A percentile compares a stretch with the other conserved stretches of the same genome.
Evolutionary conservation across 2,329 filamentous ascomycete species (phyloP).

Genomic region (Rhynchosporium secalis): DNA sequence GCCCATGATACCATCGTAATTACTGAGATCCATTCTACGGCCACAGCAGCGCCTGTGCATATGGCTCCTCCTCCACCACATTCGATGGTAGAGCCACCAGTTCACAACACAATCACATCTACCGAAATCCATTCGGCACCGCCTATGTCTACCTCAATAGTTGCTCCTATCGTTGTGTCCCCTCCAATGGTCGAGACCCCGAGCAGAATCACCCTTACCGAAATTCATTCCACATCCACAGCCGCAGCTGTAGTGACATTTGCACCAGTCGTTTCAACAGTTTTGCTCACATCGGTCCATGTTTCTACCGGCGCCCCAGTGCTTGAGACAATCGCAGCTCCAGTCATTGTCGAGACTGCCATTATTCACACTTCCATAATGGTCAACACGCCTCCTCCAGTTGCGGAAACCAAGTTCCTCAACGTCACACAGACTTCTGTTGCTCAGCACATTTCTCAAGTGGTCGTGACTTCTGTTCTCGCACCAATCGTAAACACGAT

Average conservation of each 20-base stretch:
- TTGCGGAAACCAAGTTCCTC: conserved; percentile 5
- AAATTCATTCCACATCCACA: conserved; percentile 9
- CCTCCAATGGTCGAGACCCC: no score
- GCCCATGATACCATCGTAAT: conserved; percentile 6
- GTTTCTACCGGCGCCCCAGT: background rate
- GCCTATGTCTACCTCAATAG: no score
- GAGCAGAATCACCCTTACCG: conserved; percentile 1
- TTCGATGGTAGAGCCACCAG: no score
- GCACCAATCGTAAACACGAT: conserved; percentile 8
- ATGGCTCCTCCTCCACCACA: no score
- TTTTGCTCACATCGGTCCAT: conserved; percentile 6
- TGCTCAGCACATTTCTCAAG: conserved; percentile 3
- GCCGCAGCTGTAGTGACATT: conserved; percentile 8
- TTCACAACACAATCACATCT: no score
- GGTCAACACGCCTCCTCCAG: conserved; percentile 8
- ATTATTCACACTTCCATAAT: conserved; percentile 11
- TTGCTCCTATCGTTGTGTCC: no score
- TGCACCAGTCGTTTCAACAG: conserved; percentile 6
- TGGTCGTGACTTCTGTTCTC: background rate
- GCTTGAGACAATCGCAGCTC: background rate
- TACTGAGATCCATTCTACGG: conserved; percentile 7
- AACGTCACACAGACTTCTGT: conserved; percentile 4
- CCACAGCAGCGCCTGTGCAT: background rate
- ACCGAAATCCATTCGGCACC: no score
- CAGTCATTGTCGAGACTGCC: conserved; percentile 4